Conservation (phyloP, 768 basidiomycete genomes). For the Trametes villosa region DNA sequence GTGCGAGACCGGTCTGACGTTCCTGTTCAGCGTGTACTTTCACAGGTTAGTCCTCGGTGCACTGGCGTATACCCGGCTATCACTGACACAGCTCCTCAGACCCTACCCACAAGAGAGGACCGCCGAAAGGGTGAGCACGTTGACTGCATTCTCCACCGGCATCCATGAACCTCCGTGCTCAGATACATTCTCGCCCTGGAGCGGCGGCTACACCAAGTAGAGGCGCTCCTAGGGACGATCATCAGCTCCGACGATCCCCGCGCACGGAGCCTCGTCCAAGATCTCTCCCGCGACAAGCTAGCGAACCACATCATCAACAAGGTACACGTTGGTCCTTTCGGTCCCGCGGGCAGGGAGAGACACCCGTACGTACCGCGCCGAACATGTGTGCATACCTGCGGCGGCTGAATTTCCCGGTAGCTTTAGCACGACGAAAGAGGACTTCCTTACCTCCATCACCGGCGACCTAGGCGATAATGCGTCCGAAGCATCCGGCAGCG, state of each 20-base stretch:
- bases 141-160: background rate
- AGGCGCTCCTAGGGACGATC: constrained; percentile 47
- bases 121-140: constrained; percentile 36
- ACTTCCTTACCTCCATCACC: constrained; percentile 35
- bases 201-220: constrained; percentile 47
- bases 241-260: constrained; percentile 44
- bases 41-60: constrained; percentile 20
- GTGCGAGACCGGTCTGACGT: background rate
- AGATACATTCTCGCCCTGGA: constrained; percentile 50
- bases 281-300: constrained; percentile 41
- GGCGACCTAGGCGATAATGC: constrained; percentile 25
- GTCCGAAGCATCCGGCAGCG: constrained; percentile 15
- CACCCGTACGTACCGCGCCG: constrained; percentile 27
- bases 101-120: constrained; percentile 38
- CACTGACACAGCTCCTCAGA: constrained; percentile 15
- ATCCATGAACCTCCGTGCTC: background rate
- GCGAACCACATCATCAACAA: constrained; percentile 44
- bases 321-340: constrained; percentile 43
- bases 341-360: constrained; percentile 33
- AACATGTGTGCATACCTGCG: background rate
- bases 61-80: background rate
- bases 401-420: constrained; percentile 1
- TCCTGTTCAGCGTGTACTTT: constrained; percentile 32
- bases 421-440: constrained; percentile 37
- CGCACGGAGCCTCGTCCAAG: constrained; percentile 40